Evolutionary conservation across 2,329 filamentous ascomycete species (phyloP).

Genomic region (Alternaria postmessia): DNA sequence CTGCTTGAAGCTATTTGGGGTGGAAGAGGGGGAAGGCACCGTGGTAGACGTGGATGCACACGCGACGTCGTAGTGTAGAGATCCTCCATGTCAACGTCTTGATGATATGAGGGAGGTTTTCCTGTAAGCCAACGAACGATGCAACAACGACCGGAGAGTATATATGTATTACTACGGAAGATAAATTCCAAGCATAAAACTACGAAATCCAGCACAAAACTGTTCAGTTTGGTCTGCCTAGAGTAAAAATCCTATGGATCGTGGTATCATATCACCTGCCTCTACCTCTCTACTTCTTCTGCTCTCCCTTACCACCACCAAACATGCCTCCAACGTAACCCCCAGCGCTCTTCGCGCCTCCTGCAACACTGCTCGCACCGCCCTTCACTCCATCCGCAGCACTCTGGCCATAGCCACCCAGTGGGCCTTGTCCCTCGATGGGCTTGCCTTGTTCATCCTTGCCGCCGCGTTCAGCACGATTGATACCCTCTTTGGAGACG

Average conservation of each 20-base stretch:
- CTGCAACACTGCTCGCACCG: constrained; percentile 30
- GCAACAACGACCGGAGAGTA: background rate
- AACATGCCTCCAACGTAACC: constrained; percentile 35
- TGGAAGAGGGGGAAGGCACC: constrained; percentile 25
- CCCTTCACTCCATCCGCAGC: constrained; percentile 46
- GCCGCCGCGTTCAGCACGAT: constrained; percentile 69
- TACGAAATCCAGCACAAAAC: background rate
- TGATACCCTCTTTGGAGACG: constrained; percentile 70
- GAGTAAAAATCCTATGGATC: background rate
- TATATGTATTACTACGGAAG: background rate
- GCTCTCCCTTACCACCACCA: constrained; percentile 28
- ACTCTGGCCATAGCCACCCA: constrained; percentile 41
- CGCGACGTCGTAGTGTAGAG: constrained; percentile 1
- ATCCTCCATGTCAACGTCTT: background rate
- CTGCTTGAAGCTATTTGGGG: constrained; percentile 41
- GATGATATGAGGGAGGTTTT: background rate
- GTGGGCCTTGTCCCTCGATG: constrained; percentile 53
- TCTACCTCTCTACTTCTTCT: constrained; percentile 25
- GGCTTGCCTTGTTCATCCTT: constrained; percentile 65
- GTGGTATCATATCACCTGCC: constrained; percentile 7
- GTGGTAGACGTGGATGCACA: constrained; percentile 10
- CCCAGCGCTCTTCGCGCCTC: constrained; percentile 39
- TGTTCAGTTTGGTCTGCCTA: background rate
- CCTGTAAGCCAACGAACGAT: background rate
- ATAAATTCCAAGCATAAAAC: background rate